phyloP scores from a whole-genome alignment of 768 basidiomycete species.

The Lactarius sp. region DNA sequence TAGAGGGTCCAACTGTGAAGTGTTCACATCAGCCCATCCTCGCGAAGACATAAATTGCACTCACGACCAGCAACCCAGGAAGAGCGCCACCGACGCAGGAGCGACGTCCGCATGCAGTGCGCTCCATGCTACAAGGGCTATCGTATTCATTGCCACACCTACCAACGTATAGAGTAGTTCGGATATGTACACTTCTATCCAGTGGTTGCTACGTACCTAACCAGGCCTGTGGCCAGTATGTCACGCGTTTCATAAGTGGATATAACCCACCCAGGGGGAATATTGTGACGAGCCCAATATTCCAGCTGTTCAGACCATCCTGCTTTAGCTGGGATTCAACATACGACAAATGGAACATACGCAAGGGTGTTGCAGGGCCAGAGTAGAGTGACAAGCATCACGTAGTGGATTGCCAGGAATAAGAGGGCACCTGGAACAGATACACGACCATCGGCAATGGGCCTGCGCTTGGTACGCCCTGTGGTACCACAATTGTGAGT shows the following conservation, averaged over 20 bases:
- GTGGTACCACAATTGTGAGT: neutral
- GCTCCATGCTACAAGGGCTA: slow-evolving; percentile 23
- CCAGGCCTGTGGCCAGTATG: slow-evolving; percentile 33
- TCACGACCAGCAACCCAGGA: slow-evolving; percentile 7
- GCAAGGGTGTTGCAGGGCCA: slow-evolving; percentile 20
- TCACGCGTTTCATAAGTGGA: slow-evolving; percentile 32
- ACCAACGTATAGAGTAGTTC: slow-evolving; percentile 4
- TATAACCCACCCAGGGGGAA: slow-evolving; percentile 29
- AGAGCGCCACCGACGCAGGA: neutral
- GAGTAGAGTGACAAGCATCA: slow-evolving; percentile 14
- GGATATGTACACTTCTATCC: neutral
- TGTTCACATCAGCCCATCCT: neutral
- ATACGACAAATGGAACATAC: slow-evolving; percentile 7
- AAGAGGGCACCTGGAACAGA: slow-evolving; percentile 24
- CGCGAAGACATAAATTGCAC: neutral
- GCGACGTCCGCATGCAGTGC: neutral
- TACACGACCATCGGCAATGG: slow-evolving; percentile 23
- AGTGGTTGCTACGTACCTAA: slow-evolving; percentile 24
- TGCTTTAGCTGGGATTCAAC: neutral
- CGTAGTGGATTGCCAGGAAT: slow-evolving; percentile 19
- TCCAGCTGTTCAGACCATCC: slow-evolving; percentile 14
- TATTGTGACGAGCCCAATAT: slow-evolving; percentile 25
- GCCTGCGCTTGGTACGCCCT: slow-evolving; percentile 27
- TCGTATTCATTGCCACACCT: slow-evolving; percentile 27
- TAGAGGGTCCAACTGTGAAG: slow-evolving; percentile 22